Evolutionary conservation across 345 rosid species (phyloP).

Genomic region (Microthlaspi erraticum): DNA sequence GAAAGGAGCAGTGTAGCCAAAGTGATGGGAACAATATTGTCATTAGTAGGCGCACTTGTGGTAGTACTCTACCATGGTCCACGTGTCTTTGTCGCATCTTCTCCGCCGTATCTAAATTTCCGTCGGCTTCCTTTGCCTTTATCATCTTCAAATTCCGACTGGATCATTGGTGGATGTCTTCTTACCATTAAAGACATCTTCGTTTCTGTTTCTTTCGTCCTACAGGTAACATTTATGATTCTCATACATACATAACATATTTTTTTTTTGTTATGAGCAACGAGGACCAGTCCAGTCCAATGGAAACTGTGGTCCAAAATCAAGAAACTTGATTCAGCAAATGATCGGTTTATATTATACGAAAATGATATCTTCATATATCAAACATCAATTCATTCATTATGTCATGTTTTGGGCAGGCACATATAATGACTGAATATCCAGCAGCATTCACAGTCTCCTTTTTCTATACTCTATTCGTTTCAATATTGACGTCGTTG

Average conservation of each 20-base stretch:
- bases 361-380: neutral
- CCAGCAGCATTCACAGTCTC: conserved; percentile 74
- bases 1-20: conserved; percentile 73
- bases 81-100: conserved; percentile 44
- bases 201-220: conserved; percentile 70
- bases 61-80: conserved; percentile 78
- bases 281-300: too few relatives aligned
- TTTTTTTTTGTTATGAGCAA: too few relatives aligned
- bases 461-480: conserved; percentile 63
- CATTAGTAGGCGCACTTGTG: conserved; percentile 70
- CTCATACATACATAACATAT: too few relatives aligned
- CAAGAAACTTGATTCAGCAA: too few relatives aligned
- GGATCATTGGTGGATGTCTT: conserved; percentile 77
- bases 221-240: conserved; percentile 55
- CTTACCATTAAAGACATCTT: conserved; percentile 63
- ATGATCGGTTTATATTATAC: neutral
- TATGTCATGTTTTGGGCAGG: conserved; percentile 42
- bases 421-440: conserved; percentile 75
- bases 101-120: too few relatives aligned
- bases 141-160: conserved; percentile 52
- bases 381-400: neutral
- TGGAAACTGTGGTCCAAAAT: too few relatives aligned
- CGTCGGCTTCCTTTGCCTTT: too few relatives aligned
- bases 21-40: conserved; percentile 70
- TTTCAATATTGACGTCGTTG: conserved; percentile 53